A percentile compares a stretch with the other conserved stretches of the same genome.
These are phyloP conservation scores for Rhodotorula sp. DNA, from an alignment of 1,284 basidiomycete genomes.

Conservation along the genomic window DNA sequence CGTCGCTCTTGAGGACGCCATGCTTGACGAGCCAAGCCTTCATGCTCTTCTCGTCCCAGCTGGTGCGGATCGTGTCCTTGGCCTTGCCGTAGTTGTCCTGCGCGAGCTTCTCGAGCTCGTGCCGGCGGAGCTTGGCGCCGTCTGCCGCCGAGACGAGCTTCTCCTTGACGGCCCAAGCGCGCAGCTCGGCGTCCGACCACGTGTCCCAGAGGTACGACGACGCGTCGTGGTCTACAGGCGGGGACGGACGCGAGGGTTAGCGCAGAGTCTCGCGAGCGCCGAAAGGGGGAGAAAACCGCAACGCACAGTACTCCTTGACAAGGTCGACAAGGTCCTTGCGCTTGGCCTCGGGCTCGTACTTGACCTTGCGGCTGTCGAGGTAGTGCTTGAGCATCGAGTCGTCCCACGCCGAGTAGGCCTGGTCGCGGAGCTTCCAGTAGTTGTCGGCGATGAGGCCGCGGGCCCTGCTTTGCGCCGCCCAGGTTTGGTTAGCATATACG, in stretches of 20 bases:
- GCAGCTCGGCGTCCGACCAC: conserved; percentile 66
- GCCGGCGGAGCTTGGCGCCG: conserved; percentile 55
- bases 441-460: conserved; percentile 36
- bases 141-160: conserved; percentile 33
- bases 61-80: conserved; percentile 66
- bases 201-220: conserved; percentile 41
- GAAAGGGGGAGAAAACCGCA: background rate
- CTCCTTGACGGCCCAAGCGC: conserved; percentile 47
- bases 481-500: background rate
- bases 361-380: conserved; percentile 71
- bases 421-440: conserved; percentile 45
- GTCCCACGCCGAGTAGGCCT: conserved; percentile 45
- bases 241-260: background rate
- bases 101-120: conserved; percentile 74
- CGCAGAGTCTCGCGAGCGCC: background rate
- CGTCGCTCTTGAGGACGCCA: conserved; percentile 69
- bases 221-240: conserved; percentile 42
- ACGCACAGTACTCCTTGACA: conserved; percentile 63
- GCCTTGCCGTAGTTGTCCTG: conserved; percentile 72
- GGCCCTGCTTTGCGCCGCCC: conserved; percentile 26
- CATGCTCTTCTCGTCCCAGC: conserved; percentile 79
- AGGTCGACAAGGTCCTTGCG: conserved; percentile 62
- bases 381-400: conserved; percentile 55
- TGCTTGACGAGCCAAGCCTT: conserved; percentile 74
- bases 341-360: conserved; percentile 56